These are phyloP conservation scores for Ogataea sp. DNA, from an alignment of 805 yeast genomes.

Conservation along the genomic window DNA sequence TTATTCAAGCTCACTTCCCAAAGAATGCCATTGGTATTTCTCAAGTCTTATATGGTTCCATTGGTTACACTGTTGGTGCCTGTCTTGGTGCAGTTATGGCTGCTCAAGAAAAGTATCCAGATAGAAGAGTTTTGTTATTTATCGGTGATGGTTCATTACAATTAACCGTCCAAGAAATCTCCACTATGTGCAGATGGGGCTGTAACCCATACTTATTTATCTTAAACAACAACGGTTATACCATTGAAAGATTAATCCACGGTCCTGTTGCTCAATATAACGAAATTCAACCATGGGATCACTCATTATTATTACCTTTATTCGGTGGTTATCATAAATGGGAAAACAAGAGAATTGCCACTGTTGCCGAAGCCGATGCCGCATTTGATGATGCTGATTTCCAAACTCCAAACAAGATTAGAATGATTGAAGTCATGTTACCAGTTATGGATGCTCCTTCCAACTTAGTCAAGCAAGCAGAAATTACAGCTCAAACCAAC, in stretches of 20 bases:
- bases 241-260: conserved; percentile 59
- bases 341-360: conserved; percentile 43
- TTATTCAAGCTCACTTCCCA: conserved; percentile 55
- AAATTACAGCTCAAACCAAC: conserved; percentile 26
- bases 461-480: conserved; percentile 55
- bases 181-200: conserved; percentile 55
- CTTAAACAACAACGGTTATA: conserved; percentile 59
- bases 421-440: conserved; percentile 54
- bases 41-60: conserved; percentile 61
- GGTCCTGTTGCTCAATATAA: conserved; percentile 53
- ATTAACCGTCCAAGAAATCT: conserved; percentile 61
- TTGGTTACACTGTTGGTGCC: conserved; percentile 58
- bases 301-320: conserved; percentile 41
- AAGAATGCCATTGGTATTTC: conserved; percentile 52
- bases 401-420: conserved; percentile 43
- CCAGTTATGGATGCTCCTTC: conserved; percentile 56
- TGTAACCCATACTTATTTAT: conserved; percentile 56
- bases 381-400: conserved; percentile 36
- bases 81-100: conserved; percentile 55
- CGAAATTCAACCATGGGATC: conserved; percentile 56
- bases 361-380: conserved; percentile 45
- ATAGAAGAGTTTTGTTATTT: conserved; percentile 50
- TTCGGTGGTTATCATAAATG: conserved; percentile 45
- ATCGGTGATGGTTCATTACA: conserved; percentile 66
- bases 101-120: conserved; percentile 50